Base-by-base conservation (phyloP, 768 basidiomycete genomes). In the Serpula lacrymans region DNA sequence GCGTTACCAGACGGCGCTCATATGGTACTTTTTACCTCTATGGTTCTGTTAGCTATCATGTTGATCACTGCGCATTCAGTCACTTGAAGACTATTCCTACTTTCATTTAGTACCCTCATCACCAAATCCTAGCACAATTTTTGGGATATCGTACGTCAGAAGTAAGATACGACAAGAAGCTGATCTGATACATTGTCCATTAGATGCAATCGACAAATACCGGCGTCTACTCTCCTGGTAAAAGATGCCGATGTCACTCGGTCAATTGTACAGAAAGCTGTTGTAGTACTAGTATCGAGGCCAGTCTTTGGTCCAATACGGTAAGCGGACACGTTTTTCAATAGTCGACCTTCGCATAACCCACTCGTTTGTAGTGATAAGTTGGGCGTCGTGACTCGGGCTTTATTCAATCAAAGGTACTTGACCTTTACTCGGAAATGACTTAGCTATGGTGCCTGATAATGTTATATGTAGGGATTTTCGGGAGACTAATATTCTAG, bases 1-100 rank as follows among this genome's bases (percentile, higher is more conserved):
- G 96, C 96, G 1, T 74, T 99, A 20, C 96, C 96, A 2, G 96
- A 99, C 54, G 96, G 96, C 13, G 96, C 96, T 8, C 96, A 99
- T 65, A 60, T 96, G 50, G 91, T 94, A 52, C 7, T 48, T 31
- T 39, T 13, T 46, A 17, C 37, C 23, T 22, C 21, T 31, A 24
- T 39, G n/a, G n/a, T n/a, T n/a, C n/a, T n/a, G n/a, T n/a, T n/a
- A 18, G 28, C 13, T 46, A 35, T 31, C 32, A 29, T 28, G 43
- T 56, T 31, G 2, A 46, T 13, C 30, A 33, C 49, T 38, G 48
- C 25, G 18, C 21, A 29, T 28, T 35, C 34, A 53, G 52, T 50
- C 48, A 34, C 13, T 45, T 14, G 95, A 98, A 68, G 96, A 99
- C 57, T 98, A 97, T 58, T 90, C 89, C 0, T 98, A 97, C 62